A percentile compares a stretch with the other conserved stretches of the same genome.
phyloP scores from a whole-genome alignment of 2,329 filamentous ascomycete species.

The Claviceps quebecensis region DNA sequence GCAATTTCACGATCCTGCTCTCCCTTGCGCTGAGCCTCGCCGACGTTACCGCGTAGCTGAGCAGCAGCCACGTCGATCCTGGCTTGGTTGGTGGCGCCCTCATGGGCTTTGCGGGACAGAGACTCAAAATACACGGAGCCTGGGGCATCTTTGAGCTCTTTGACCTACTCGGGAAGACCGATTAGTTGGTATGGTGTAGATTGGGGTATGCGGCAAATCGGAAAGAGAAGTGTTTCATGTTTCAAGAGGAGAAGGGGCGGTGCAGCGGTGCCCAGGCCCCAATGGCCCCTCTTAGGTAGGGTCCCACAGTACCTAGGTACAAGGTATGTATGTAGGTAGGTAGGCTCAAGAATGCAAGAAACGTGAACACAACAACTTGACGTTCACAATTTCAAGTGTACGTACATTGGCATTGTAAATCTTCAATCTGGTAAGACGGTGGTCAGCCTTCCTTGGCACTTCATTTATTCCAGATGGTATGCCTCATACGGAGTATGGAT shows the following conservation, averaged over 20 bases:
- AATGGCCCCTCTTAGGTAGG: too few relatives aligned
- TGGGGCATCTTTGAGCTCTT: constrained; percentile 73
- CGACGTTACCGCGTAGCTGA: constrained; percentile 53
- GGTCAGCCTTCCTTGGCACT: neutral
- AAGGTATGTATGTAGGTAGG: too few relatives aligned
- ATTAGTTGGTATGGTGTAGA: neutral
- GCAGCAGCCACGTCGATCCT: constrained; percentile 52
- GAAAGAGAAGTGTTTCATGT: too few relatives aligned
- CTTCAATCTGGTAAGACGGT: constrained; percentile 34
- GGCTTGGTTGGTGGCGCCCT: constrained; percentile 72
- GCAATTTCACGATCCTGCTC: constrained; percentile 75
- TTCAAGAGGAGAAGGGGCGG: too few relatives aligned
- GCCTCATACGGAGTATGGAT: too few relatives aligned
- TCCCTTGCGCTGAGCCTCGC: constrained; percentile 64
- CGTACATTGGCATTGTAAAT: constrained; percentile 50
- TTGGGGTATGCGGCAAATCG: constrained; percentile 15
- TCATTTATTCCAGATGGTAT: too few relatives aligned
- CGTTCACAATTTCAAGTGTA: neutral
- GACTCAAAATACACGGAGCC: constrained; percentile 74
- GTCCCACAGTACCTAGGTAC: too few relatives aligned
- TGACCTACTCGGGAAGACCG: constrained; percentile 28
- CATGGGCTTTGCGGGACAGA: constrained; percentile 69
- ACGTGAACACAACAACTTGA: too few relatives aligned
- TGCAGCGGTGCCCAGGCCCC: too few relatives aligned
- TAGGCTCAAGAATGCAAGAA: constrained; percentile 16